Base-by-base conservation (phyloP, 1,284 basidiomycete species). In the Apiotrichum gamsii region DNA sequence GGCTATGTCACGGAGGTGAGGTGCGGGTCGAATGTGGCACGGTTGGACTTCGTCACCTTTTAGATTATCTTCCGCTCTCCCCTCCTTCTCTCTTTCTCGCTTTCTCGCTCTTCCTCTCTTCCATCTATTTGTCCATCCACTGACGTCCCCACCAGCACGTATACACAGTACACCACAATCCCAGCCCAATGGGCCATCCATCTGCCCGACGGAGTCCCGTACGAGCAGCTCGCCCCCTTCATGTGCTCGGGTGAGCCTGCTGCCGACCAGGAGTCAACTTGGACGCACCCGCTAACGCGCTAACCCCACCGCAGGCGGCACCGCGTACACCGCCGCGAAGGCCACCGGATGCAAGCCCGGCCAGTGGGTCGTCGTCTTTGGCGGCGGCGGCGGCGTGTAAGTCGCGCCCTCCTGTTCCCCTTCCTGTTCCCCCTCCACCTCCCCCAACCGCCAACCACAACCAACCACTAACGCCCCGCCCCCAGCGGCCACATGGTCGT, bases 241-340 rank as follows among this genome's bases (percentile, higher is more conserved):
- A 42, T 42, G 40, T 42, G 36, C 21, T 44, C 28, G 18, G 34
- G n/a, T n/a, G n/a, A n/a, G n/a, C n/a, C n/a, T n/a, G n/a, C n/a
- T n/a, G n/a, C n/a, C n/a, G n/a, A n/a, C n/a, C n/a, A n/a, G n/a
- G n/a, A n/a, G n/a, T n/a, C n/a, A n/a, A n/a, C n/a, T n/a, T n/a
- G n/a, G n/a, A n/a, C n/a, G n/a, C n/a, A n/a, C n/a, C 18, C 4
- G 33, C 14, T 16, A n/a, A 34, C n/a, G 49, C 47, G 49, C 41
- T 51, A n/a, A n/a, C n/a, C n/a, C n/a, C n/a, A n/a, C n/a, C n/a
- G n/a, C n/a, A n/a, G n/a, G 52, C 31, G 52, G 52, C 18, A 54
- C 52, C 10, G 52, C 52, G 18, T 54, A 46, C 52, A 51, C 52
- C 3, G 52, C 52, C 23, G 46, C 42, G 35, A 54, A 54, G 52